Evolutionary conservation across 164 flowering plant genomes (phyloP).

Genomic region (Aristolochia contorta): DNA sequence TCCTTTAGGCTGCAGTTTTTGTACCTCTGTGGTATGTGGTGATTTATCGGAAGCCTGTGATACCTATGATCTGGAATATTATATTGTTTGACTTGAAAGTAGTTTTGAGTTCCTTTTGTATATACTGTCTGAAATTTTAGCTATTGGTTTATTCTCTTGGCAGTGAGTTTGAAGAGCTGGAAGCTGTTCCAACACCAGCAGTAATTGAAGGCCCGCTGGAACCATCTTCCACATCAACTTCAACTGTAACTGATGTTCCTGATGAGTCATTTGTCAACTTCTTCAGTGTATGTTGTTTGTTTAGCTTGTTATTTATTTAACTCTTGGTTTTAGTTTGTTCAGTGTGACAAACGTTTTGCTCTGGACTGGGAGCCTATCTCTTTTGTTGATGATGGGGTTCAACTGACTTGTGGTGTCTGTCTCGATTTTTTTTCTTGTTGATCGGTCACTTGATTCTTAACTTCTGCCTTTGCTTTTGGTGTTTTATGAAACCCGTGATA

Average conservation of each 20-base stretch:
- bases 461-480: too few relatives aligned
- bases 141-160: constrained; percentile 4
- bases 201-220: constrained; percentile 90
- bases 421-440: neutral
- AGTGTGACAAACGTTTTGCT: neutral
- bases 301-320: neutral
- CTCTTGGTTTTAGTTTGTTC: neutral
- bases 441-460: too few relatives aligned
- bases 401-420: neutral
- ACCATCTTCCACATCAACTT: constrained; percentile 48
- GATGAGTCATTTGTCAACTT: constrained; percentile 80
- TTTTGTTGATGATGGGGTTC: neutral
- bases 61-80: too few relatives aligned
- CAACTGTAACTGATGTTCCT: constrained; percentile 41
- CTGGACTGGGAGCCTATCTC: neutral
- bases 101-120: too few relatives aligned
- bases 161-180: constrained; percentile 90
- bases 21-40: too few relatives aligned
- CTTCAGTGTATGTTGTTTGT: constrained; percentile 58
- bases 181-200: constrained; percentile 79
- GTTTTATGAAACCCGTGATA: too few relatives aligned
- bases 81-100: too few relatives aligned
- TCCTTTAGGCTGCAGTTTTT: too few relatives aligned
- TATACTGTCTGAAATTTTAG: too few relatives aligned
- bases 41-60: too few relatives aligned